Percentiles rank a stretch among this genome's conserved stretches.
Conservation (phyloP, 2,329 filamentous ascomycete species). For the Ophiosphaerella herpotricha region DNA sequence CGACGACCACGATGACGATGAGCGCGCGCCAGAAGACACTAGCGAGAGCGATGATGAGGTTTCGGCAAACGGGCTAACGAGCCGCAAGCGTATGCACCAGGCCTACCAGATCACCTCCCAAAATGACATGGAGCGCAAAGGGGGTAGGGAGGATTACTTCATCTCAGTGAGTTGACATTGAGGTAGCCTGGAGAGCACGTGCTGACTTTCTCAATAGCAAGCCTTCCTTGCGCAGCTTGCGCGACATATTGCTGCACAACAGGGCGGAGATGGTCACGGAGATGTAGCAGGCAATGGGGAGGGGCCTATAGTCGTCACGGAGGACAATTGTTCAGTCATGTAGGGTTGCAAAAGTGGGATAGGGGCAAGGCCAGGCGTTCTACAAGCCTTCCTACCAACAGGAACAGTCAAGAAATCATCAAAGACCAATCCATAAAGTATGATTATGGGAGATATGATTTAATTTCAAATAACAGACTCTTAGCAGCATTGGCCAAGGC, state of each 20-base stretch:
- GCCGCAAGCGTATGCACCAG: constrained; percentile 63
- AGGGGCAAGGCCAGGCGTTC: constrained; percentile 1
- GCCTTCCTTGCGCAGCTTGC: constrained; percentile 45
- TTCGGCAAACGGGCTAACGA: constrained; percentile 55
- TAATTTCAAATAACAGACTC: neutral
- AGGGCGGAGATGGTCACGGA: constrained; percentile 18
- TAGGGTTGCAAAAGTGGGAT: constrained; percentile 8
- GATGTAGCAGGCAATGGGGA: constrained; percentile 30
- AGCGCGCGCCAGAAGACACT: constrained; percentile 8
- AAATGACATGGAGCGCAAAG: constrained; percentile 65
- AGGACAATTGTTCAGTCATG: constrained; percentile 40
- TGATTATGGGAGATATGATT: too few species aligned
- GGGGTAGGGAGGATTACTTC: constrained; percentile 61
- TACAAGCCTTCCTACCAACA: neutral
- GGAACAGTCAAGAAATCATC: neutral
- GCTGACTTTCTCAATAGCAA: constrained; percentile 13
- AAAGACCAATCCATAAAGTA: too few species aligned
- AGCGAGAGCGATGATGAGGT: constrained; percentile 46
- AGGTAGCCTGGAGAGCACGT: neutral
- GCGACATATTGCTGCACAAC: constrained; percentile 35
- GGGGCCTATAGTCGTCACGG: constrained; percentile 32
- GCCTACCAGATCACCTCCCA: constrained; percentile 65
- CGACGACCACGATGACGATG: constrained; percentile 7
- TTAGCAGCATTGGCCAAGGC: too few species aligned
- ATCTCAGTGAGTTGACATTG: constrained; percentile 55